Evolutionary conservation across 106 monocot species (phyloP).

Genomic region (Chionographis japonica): DNA sequence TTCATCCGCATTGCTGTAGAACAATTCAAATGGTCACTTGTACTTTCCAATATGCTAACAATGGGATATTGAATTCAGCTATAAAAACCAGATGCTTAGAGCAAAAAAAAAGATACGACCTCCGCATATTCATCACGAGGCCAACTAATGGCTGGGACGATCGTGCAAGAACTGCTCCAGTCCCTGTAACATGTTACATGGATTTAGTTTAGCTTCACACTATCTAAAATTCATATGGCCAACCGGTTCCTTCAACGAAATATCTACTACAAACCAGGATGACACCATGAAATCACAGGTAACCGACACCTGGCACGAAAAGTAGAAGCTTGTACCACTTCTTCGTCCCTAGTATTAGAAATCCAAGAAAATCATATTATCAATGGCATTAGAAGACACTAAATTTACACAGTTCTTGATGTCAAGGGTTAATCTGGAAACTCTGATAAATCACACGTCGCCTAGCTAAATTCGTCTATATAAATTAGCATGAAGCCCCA

Average conservation of each 20-base stretch:
- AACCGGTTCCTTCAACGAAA: neutral
- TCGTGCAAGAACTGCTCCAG: slow-evolving; percentile 90
- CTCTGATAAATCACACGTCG: no score
- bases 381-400: neutral
- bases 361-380: slow-evolving; percentile 6
- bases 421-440: no score
- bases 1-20: slow-evolving; percentile 89
- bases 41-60: neutral
- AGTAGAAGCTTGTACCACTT: slow-evolving; percentile 71
- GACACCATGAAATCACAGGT: slow-evolving; percentile 93
- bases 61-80: neutral
- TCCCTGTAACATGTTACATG: slow-evolving; percentile 30
- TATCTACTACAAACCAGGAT: slow-evolving; percentile 53
- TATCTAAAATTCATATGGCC: neutral
- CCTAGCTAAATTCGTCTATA: no score
- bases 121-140: slow-evolving; percentile 82
- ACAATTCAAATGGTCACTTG: neutral
- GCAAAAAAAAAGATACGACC: slow-evolving; percentile 25
- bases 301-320: slow-evolving; percentile 79
- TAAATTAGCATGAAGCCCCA: neutral
- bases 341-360: slow-evolving; percentile 65
- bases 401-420: no score
- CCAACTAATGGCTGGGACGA: slow-evolving; percentile 97
- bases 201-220: neutral
- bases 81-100: neutral